phyloP scores from a whole-genome alignment of 2,329 filamentous ascomycete genomes.

The Stagonosporopsis chrysanthemi region DNA sequence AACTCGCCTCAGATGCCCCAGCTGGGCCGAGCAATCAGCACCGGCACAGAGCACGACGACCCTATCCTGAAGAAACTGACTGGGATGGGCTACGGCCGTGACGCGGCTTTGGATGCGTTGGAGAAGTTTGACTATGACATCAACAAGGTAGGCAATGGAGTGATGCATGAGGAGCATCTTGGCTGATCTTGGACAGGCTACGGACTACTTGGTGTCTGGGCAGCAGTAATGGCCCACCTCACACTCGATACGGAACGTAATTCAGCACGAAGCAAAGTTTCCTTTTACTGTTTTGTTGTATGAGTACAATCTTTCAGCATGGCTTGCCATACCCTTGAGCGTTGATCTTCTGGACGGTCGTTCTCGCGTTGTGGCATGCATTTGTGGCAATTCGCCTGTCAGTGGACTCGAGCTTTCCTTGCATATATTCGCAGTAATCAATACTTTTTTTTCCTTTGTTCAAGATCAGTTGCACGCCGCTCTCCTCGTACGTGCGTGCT shows the following conservation, averaged over 20 bases:
- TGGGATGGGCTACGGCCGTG: constrained; percentile 83
- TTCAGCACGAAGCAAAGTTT: constrained; percentile 19
- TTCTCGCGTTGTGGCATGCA: constrained; percentile 17
- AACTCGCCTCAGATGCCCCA: constrained; percentile 48
- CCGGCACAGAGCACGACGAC: constrained; percentile 84
- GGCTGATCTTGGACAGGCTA: constrained; percentile 42
- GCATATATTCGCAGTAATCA: constrained; percentile 38
- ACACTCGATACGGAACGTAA: constrained; percentile 8
- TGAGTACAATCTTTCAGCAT: constrained; percentile 43
- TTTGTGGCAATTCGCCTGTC: constrained; percentile 21
- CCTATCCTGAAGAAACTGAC: constrained; percentile 89
- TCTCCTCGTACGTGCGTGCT: background rate
- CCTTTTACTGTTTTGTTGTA: constrained; percentile 35
- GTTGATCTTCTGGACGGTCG: constrained; percentile 26
- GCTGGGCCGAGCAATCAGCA: constrained; percentile 73
- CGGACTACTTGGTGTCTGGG: constrained; percentile 43
- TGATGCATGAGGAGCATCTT: background rate
- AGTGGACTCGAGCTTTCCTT: constrained; percentile 26
- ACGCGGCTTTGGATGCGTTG: constrained; percentile 77
- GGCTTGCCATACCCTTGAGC: constrained; percentile 37
- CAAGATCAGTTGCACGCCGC: background rate
- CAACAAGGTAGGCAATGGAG: constrained; percentile 72
- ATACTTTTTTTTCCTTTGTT: constrained; percentile 16
- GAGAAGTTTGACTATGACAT: constrained; percentile 97
- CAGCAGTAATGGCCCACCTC: constrained; percentile 11